A percentile compares a stretch with the other conserved stretches of the same genome.
These are phyloP conservation scores for Miamiensis avidus DNA, from an alignment of 169 alveolate genomes.

Conservation along the genomic window DNA sequence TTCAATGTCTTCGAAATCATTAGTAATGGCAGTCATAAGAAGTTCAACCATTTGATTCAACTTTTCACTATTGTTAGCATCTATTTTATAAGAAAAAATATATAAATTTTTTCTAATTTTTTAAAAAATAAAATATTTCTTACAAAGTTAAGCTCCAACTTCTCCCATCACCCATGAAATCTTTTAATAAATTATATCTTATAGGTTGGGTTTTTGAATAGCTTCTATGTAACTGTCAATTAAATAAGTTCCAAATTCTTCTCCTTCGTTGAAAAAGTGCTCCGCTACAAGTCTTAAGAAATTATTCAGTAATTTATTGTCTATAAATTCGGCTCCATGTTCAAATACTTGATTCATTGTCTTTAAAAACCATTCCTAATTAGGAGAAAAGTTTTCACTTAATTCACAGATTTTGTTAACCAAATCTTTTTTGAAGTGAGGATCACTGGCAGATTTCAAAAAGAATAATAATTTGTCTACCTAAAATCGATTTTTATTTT, in stretches of 20 bases:
- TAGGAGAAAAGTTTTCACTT: constrained; percentile 91
- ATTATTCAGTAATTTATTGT: constrained; percentile 78
- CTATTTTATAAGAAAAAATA: constrained; percentile 20
- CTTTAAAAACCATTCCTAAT: constrained; percentile 84
- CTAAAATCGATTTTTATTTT: not conserved
- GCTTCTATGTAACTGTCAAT: constrained; percentile 67
- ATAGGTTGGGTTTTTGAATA: constrained; percentile 62
- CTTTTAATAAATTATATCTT: constrained; percentile 67
- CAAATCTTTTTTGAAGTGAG: constrained; percentile 85
- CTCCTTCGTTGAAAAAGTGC: constrained; percentile 70
- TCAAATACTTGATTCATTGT: constrained; percentile 87
- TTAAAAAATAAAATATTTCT: not conserved
- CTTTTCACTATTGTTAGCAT: constrained; percentile 60
- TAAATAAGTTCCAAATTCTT: constrained; percentile 72
- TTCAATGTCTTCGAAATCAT: constrained; percentile 65
- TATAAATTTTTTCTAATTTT: not conserved
- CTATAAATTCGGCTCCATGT: constrained; percentile 85
- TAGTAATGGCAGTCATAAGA: constrained; percentile 53
- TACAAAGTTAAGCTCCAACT: constrained; percentile 59
- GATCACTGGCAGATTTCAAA: constrained; percentile 84
- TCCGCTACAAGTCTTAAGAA: constrained; percentile 84
- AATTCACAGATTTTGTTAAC: constrained; percentile 80
- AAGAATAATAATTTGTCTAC: constrained; percentile 86
- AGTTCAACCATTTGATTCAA: constrained; percentile 55
- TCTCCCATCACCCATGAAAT: constrained; percentile 84